phyloP scores from a whole-genome alignment of 306 rosid genomes.

The Vigna reflexopilosa region DNA sequence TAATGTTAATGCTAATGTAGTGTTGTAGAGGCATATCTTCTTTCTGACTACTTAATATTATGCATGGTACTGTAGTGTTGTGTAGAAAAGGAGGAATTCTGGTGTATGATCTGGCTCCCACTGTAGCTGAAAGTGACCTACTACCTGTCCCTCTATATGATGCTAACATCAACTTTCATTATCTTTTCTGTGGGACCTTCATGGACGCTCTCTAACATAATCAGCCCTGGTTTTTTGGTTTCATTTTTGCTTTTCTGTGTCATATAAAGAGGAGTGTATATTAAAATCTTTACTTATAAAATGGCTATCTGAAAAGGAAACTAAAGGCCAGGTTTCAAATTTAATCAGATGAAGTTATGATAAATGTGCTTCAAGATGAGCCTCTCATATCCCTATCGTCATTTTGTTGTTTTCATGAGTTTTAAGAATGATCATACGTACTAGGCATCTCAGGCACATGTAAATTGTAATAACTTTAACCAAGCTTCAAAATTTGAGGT shows the following conservation, averaged over 20 bases:
- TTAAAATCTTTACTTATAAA: constrained; percentile 19
- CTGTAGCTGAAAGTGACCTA: constrained; percentile 56
- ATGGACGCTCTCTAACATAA: constrained; percentile 27
- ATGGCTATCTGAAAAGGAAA: not conserved
- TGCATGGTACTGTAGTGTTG: constrained; percentile 68
- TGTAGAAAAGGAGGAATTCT: constrained; percentile 12
- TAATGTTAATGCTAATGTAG: constrained; percentile 19
- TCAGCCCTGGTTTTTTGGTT: constrained; percentile 35
- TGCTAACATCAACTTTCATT: constrained; percentile 24
- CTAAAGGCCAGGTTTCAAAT: not conserved
- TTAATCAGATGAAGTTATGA: not conserved
- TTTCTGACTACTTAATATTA: constrained; percentile 34
- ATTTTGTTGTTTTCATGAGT: not conserved
- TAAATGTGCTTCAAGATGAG: constrained; percentile 11
- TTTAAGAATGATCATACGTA: not conserved
- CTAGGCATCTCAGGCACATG: not conserved
- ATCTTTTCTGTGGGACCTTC: constrained; percentile 33
- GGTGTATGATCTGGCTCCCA: constrained; percentile 61
- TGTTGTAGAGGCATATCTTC: constrained; percentile 37
- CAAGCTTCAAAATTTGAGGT: not conserved
- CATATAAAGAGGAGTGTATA: constrained; percentile 3
- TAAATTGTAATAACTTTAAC: not conserved
- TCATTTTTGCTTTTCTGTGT: constrained; percentile 7
- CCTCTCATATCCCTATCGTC: not conserved
- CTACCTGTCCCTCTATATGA: constrained; percentile 39